Evolutionary conservation across 192 early-diverging fungal species (phyloP).

Genomic region (Geranomyces michiganensis): DNA sequence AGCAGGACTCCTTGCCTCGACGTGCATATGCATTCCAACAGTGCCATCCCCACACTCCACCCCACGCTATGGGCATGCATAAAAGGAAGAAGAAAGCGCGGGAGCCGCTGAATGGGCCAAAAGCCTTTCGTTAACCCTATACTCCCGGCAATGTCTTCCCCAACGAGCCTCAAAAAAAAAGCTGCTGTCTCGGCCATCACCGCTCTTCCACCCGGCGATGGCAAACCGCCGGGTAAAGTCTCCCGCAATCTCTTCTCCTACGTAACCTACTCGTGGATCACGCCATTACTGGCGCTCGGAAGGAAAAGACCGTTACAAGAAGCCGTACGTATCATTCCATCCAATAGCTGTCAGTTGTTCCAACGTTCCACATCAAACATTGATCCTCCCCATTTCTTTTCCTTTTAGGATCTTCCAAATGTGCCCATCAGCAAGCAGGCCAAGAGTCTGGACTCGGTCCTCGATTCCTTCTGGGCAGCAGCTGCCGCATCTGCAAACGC

Average conservation of each 20-base stretch:
- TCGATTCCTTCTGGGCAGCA: slow-evolving; percentile 6
- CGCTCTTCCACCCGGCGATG: too few relatives aligned
- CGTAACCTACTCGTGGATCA: slow-evolving; percentile 12
- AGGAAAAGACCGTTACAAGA: neutral
- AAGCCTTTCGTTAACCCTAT: too few relatives aligned
- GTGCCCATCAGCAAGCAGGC: neutral
- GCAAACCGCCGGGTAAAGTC: neutral
- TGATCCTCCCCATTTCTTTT: neutral
- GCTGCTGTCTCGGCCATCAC: too few relatives aligned
- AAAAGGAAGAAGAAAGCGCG: too few relatives aligned
- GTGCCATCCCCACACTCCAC: too few relatives aligned
- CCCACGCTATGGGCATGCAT: too few relatives aligned
- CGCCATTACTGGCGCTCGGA: slow-evolving; percentile 6
- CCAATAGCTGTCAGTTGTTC: neutral
- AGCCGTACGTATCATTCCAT: neutral
- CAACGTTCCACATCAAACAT: neutral
- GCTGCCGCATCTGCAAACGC: neutral
- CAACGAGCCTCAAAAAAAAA: too few relatives aligned
- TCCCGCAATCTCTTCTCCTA: slow-evolving; percentile 16
- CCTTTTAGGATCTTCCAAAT: slow-evolving; percentile 6
- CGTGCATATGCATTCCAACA: too few relatives aligned
- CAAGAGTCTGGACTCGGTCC: neutral
- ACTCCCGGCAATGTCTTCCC: too few relatives aligned
- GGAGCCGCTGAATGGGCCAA: too few relatives aligned
- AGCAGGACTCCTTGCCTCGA: too few relatives aligned